phyloP scores from a whole-genome alignment of 1,284 basidiomycete species.

The Ustilago trichophora region DNA sequence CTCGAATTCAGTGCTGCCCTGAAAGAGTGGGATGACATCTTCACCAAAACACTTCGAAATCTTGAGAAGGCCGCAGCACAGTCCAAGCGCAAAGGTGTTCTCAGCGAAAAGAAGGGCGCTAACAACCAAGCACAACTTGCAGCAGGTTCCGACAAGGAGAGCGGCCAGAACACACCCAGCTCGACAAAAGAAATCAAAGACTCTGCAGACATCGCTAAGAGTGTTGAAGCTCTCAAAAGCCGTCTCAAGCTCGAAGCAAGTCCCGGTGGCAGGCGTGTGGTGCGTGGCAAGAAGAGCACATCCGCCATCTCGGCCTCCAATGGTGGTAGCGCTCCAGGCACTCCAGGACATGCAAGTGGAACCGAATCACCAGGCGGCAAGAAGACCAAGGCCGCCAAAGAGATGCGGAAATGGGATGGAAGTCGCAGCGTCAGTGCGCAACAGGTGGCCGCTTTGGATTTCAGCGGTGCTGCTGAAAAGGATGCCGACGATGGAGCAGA shows the following conservation, averaged over 20 bases:
- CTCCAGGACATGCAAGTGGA: conserved; percentile 50
- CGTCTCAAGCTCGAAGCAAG: conserved; percentile 72
- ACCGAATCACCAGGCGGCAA: conserved; percentile 50
- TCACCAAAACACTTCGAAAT: conserved; percentile 78
- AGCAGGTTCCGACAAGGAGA: conserved; percentile 37
- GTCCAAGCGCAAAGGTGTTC: conserved; percentile 45
- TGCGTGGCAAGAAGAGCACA: conserved; percentile 68
- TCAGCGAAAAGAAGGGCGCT: conserved; percentile 41
- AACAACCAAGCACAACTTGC: conserved; percentile 26
- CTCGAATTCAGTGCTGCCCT: conserved; percentile 76
- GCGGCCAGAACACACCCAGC: conserved; percentile 41
- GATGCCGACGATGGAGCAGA: conserved; percentile 63
- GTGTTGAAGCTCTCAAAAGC: conserved; percentile 87
- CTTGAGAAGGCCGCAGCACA: conserved; percentile 78
- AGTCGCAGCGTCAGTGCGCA: conserved; percentile 76
- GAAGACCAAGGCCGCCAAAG: conserved; percentile 76
- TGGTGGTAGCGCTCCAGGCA: conserved; percentile 70
- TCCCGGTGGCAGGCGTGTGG: conserved; percentile 71
- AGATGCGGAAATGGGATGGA: conserved; percentile 91
- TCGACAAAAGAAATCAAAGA: conserved; percentile 70
- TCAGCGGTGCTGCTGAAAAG: conserved; percentile 73
- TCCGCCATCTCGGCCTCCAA: conserved; percentile 63
- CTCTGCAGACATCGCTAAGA: conserved; percentile 88
- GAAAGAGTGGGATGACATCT: conserved; percentile 82
- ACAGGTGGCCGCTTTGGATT: conserved; percentile 91